Percentiles rank a stretch among this genome's conserved stretches.
These are phyloP conservation scores for Pseudogymnoascus sp. DNA, from an alignment of 2,329 filamentous ascomycete species.

Conservation along the genomic window DNA sequence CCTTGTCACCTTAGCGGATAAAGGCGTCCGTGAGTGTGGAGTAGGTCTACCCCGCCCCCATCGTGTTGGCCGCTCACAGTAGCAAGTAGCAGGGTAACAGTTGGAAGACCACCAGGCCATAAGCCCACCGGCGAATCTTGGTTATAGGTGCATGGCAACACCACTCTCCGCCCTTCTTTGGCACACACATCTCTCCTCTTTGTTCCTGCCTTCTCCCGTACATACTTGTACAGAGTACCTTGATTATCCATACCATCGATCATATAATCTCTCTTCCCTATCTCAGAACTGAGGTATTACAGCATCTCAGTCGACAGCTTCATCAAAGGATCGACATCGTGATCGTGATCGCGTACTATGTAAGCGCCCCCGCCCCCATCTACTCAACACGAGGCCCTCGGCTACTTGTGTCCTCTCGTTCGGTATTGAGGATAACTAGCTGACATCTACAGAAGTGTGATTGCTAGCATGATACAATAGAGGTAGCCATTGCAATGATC, in stretches of 20 bases:
- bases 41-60: neutral
- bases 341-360: neutral
- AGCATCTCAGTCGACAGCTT: neutral
- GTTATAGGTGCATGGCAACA: neutral
- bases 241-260: neutral
- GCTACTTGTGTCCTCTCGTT: neutral
- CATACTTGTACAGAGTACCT: constrained; percentile 7
- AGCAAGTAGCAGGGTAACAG: neutral
- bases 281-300: neutral
- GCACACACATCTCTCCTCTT: neutral
- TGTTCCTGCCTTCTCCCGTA: constrained; percentile 2
- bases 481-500: constrained; percentile 19
- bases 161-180: neutral
- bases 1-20: constrained; percentile 4
- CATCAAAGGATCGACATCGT: constrained; percentile 3
- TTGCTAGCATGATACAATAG: constrained; percentile 7
- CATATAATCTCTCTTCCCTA: neutral
- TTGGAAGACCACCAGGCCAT: neutral
- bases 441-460: neutral
- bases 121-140: neutral
- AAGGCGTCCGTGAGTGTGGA: constrained; percentile 1
- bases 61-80: neutral
- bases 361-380: neutral
- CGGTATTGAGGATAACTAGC: neutral
- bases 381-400: neutral